Conservation (phyloP, 306 rosid species). For the Cotoneaster glaucophyllus region DNA sequence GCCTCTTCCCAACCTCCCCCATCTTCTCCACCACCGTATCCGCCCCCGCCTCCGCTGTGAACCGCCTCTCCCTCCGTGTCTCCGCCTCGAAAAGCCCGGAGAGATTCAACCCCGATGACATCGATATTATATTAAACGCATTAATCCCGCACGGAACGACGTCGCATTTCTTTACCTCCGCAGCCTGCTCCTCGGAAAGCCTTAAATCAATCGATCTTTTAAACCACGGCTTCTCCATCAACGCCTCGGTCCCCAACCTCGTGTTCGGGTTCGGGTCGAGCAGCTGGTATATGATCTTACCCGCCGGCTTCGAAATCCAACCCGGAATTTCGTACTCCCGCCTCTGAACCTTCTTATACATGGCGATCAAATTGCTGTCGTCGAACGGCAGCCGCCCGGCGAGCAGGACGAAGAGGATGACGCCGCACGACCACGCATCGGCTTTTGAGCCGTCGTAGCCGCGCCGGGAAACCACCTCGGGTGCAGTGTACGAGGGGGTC, state of each 20-base stretch:
- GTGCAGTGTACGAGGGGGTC: slow-evolving; percentile 85
- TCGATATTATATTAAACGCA: slow-evolving; percentile 85
- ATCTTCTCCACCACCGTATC: slow-evolving; percentile 52
- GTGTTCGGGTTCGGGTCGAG: slow-evolving; percentile 75
- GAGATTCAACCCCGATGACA: slow-evolving; percentile 80
- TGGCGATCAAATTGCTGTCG: slow-evolving; percentile 52
- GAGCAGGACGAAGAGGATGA: slow-evolving; percentile 62
- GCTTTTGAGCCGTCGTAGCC: slow-evolving; percentile 78
- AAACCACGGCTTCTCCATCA: slow-evolving; percentile 46
- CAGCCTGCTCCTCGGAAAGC: slow-evolving; percentile 14
- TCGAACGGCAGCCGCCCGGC: slow-evolving; percentile 67
- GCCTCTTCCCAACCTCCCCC: slow-evolving; percentile 40
- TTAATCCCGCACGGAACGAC: slow-evolving; percentile 30
- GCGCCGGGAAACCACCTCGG: slow-evolving; percentile 56
- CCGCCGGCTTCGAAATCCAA: slow-evolving; percentile 50
- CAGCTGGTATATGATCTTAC: slow-evolving; percentile 42
- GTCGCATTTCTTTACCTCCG: neutral
- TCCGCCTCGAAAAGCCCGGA: slow-evolving; percentile 60
- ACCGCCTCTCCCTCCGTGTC: slow-evolving; percentile 39
- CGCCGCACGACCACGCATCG: slow-evolving; percentile 94
- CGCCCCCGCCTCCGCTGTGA: slow-evolving; percentile 34
- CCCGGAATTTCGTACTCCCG: slow-evolving; percentile 59
- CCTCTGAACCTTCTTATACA: slow-evolving; percentile 49
- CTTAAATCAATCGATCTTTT: slow-evolving; percentile 27
- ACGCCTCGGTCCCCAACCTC: slow-evolving; percentile 36